Evolutionary conservation across 306 rosid genomes (phyloP).

Genomic region (Vigna trinervia): DNA sequence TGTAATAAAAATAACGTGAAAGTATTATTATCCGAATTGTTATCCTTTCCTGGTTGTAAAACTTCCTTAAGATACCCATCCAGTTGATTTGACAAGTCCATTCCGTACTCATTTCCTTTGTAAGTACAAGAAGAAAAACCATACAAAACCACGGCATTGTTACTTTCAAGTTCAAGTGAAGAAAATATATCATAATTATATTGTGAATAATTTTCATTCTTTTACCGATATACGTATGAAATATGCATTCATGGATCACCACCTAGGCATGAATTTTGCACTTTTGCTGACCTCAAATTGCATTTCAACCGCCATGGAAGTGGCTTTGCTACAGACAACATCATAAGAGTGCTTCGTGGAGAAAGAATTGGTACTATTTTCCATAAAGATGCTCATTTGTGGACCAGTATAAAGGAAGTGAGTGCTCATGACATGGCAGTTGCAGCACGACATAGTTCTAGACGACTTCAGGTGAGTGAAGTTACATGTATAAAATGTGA

Average conservation of each 20-base stretch:
- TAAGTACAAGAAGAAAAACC: neutral
- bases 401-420: constrained; percentile 71
- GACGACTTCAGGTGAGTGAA: constrained; percentile 64
- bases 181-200: neutral
- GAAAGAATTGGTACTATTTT: constrained; percentile 83
- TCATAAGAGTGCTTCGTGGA: constrained; percentile 78
- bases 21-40: neutral
- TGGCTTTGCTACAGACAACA: constrained; percentile 77
- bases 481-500: constrained; percentile 12
- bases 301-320: constrained; percentile 49
- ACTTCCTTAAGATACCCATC: neutral
- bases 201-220: neutral
- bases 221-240: neutral
- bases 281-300: constrained; percentile 40
- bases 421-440: constrained; percentile 84
- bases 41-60: constrained; percentile 12
- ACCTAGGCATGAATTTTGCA: neutral
- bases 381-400: constrained; percentile 84
- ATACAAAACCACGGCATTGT: neutral
- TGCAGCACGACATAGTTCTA: constrained; percentile 71
- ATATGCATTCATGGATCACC: neutral
- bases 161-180: neutral
- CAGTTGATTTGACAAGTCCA: constrained; percentile 10
- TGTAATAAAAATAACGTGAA: too few relatives aligned
- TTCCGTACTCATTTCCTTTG: constrained; percentile 13